phyloP scores from a whole-genome alignment of 2,329 filamentous ascomycete species.

The Thielaviopsis punctulata region DNA sequence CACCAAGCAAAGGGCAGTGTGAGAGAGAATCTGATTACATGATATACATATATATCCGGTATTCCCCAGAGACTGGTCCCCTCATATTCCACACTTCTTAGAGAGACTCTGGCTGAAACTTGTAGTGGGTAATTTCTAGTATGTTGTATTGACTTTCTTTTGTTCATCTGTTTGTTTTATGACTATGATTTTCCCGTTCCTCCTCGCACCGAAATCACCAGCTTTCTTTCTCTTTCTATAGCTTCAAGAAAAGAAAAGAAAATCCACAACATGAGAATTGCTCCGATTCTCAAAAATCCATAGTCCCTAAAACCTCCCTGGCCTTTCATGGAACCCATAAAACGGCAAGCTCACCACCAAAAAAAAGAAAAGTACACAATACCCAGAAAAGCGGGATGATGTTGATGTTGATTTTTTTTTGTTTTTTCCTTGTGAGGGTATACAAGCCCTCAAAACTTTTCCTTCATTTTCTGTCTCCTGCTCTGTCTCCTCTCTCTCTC shows the following conservation, averaged over 20 bases:
- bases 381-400: background rate
- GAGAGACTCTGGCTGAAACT: too few species aligned
- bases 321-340: background rate
- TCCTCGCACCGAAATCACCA: background rate
- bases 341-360: background rate
- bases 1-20: background rate
- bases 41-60: background rate
- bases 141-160: slow-evolving; percentile 27
- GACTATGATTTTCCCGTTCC: background rate
- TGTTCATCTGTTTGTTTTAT: background rate
- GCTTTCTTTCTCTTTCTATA: background rate
- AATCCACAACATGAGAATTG: background rate
- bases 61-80: too few species aligned
- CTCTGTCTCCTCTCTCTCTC: background rate
- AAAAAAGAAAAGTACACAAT: background rate
- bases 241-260: background rate
- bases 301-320: slow-evolving; percentile 14
- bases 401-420: too few species aligned
- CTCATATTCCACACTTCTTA: too few species aligned
- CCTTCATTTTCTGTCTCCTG: background rate
- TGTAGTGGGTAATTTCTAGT: slow-evolving; percentile 48
- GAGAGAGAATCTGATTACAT: background rate
- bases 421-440: background rate
- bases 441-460: background rate
- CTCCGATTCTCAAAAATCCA: slow-evolving; percentile 43